Percentiles rank a stretch among this genome's conserved stretches.
Conservation (phyloP, 2,329 filamentous ascomycete species). For the Plenodomus tracheiphilus region DNA sequence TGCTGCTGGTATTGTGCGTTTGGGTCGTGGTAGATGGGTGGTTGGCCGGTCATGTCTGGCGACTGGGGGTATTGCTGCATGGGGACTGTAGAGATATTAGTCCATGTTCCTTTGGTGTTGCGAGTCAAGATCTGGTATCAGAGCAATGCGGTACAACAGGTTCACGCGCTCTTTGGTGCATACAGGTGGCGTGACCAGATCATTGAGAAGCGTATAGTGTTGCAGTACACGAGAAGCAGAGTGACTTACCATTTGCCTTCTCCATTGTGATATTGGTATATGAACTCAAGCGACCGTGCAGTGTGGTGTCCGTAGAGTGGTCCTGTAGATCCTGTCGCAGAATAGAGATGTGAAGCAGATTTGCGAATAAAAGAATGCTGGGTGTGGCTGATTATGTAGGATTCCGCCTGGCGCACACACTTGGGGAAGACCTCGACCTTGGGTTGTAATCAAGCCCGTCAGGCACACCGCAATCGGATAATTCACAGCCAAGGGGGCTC, state of each 20-base stretch:
- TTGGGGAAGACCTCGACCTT: not conserved
- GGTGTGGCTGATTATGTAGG: not conserved
- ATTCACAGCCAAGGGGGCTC: constrained; percentile 11
- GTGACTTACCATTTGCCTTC: constrained; percentile 40
- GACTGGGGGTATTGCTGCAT: constrained; percentile 44
- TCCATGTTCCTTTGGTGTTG: not conserved
- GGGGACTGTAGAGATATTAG: constrained; percentile 34
- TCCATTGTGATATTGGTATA: constrained; percentile 30
- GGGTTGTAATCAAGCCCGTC: constrained; percentile 10
- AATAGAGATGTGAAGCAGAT: not conserved
- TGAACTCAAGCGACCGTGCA: not conserved
- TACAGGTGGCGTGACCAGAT: not conserved
- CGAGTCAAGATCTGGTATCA: not conserved
- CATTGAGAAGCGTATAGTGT: not conserved
- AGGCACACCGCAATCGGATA: constrained; percentile 20
- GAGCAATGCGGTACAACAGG: not conserved
- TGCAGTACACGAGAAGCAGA: not conserved
- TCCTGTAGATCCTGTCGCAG: not conserved
- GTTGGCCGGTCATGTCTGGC: constrained; percentile 33
- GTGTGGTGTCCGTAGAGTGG: not conserved
- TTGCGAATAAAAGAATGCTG: not conserved
- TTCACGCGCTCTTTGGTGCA: not conserved
- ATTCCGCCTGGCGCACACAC: not conserved
- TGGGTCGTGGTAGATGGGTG: constrained; percentile 40
- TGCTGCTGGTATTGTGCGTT: constrained; percentile 28